Base-by-base conservation (phyloP, 2,329 filamentous ascomycete species). In the Mycocentrospora acerina region DNA sequence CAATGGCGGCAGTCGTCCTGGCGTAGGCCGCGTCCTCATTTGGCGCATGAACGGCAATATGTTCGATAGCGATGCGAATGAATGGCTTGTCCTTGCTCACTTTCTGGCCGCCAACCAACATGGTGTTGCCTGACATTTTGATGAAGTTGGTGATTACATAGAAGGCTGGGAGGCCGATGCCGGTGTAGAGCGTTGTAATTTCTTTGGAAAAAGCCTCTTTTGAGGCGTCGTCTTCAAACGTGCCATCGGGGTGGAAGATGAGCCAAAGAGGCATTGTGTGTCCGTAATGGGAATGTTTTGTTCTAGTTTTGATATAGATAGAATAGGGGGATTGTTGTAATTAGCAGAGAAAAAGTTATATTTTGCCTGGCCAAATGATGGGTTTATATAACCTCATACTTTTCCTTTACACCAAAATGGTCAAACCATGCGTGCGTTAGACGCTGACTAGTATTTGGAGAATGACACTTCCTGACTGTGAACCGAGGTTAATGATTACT, bases 141-240 rank as follows among this genome's bases (percentile, higher is more conserved):
- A 67, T 54, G 54, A 72, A 73, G 37, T 66, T 59, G 8, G 65
- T 59, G 4, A 68, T 57, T 2, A 71, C 70, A 37, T 71, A 73
- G 46, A 73, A 72, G 4, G 63, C 56, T 0, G 70, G 70, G 0
- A 73, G 59, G 6, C 62, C 53, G 25, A 65, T 38, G 10, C 22
- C 12, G 4, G 48, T 50, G 47, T 73, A 74, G 38, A 71, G 59
- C 32, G 66, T 59, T 33, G 67, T 70, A 30, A 71, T 63, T 48
- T 64, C 62, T 37, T 51, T 39, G 24, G 59, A 51, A 3, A 72
- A 37, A 14, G 60, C 54, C 29, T 57, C 34, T 35, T 66, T 68
- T 3, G 55, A 51, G 1, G 42, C 55, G 3, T 44, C 43, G 29
- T 60, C 50, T 11, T 57, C 45, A 46, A 71, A 71, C 31, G 59